phyloP scores from a whole-genome alignment of 768 basidiomycete species.

The Polyporus arcularius region DNA sequence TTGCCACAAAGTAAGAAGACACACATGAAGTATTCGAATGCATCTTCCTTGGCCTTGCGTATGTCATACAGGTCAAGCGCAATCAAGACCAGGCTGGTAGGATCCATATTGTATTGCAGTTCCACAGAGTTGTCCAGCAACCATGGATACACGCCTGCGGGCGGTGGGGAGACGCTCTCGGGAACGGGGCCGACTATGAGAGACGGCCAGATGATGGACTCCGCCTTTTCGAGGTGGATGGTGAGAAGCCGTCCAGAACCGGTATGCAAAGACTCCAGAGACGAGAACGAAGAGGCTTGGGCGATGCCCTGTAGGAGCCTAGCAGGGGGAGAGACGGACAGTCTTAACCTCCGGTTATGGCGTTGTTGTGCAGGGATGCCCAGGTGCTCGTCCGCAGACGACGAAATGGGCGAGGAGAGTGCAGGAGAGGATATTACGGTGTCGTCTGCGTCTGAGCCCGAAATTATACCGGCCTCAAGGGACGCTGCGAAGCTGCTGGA shows the following conservation, averaged over 20 bases:
- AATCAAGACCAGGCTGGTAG: conserved; percentile 74
- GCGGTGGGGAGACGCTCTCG: conserved; percentile 50
- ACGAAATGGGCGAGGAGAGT: conserved; percentile 60
- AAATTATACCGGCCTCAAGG: conserved; percentile 70
- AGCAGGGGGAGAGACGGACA: conserved; percentile 14
- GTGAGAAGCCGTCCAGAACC: conserved; percentile 69
- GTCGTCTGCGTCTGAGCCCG: conserved; percentile 64
- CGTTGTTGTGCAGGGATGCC: conserved; percentile 19
- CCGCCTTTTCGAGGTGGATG: conserved; percentile 77
- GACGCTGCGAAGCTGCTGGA: conserved; percentile 85
- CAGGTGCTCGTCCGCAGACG: conserved; percentile 48
- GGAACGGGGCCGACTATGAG: conserved; percentile 77
- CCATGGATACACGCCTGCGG: conserved; percentile 52
- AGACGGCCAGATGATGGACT: conserved; percentile 82
- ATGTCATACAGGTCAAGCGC: conserved; percentile 76
- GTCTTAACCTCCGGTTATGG: conserved; percentile 14
- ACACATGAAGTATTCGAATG: conserved; percentile 81
- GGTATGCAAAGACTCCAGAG: conserved; percentile 68
- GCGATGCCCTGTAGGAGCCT: conserved; percentile 36
- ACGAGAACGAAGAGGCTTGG: conserved; percentile 74
- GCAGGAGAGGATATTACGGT: conserved; percentile 53
- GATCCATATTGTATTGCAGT: conserved; percentile 81
- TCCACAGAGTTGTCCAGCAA: conserved; percentile 45
- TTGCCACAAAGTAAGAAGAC: conserved; percentile 30
- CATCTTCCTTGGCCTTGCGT: conserved; percentile 70